phyloP scores from a whole-genome alignment of 176 grass and related monocot species.

The Triticum turgidum region DNA sequence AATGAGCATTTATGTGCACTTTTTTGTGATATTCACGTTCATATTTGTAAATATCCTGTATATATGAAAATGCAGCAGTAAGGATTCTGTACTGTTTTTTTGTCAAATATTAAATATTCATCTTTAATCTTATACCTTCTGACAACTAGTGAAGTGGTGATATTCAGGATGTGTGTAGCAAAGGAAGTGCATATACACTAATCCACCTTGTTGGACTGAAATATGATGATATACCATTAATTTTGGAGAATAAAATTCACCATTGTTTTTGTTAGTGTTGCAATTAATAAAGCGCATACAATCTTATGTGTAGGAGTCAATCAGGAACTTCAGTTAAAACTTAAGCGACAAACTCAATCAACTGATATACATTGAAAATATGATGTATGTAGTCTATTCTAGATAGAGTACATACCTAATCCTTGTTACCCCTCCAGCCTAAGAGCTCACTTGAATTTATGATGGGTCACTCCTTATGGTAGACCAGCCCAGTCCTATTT shows the following conservation, averaged over 20 bases:
- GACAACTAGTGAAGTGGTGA: background rate
- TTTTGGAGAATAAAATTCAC: background rate
- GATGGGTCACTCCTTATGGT: background rate
- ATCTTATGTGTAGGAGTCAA: background rate
- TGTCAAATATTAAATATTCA: too few species aligned
- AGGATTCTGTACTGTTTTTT: too few species aligned
- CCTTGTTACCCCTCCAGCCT: background rate
- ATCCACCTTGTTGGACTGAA: background rate
- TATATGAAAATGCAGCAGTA: background rate
- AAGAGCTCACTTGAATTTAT: conserved; percentile 10
- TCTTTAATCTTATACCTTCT: background rate
- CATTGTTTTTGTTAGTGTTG: background rate
- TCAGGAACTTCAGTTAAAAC: background rate
- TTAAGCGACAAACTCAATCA: background rate
- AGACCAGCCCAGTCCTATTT: background rate
- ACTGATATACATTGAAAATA: conserved; percentile 3
- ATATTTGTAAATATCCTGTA: background rate
- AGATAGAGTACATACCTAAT: background rate
- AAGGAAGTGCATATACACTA: conserved; percentile 7
- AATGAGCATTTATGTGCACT: background rate
- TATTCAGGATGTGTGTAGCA: background rate
- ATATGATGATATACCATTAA: background rate
- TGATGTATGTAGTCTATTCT: background rate
- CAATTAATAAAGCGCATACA: background rate
- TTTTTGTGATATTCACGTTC: background rate